Conservation (phyloP, 768 basidiomycete genomes). For the Terana coerulea region DNA sequence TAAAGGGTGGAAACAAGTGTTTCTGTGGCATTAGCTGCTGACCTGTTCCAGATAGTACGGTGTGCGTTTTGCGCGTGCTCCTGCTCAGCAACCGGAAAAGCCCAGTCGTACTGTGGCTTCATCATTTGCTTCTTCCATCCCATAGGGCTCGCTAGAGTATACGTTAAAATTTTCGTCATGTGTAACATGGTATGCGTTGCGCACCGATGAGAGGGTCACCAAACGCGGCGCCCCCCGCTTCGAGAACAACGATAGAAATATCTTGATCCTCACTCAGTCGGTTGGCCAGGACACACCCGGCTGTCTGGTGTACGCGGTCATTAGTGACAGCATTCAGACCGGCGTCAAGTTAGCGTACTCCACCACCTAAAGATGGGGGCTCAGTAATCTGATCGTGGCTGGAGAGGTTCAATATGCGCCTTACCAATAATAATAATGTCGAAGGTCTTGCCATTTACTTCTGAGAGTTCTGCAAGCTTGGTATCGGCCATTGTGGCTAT, state of each 20-base stretch:
- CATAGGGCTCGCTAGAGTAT: not conserved
- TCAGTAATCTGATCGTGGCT: no score
- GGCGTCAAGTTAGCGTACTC: no score
- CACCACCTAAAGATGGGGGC: not conserved
- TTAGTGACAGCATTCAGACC: not conserved
- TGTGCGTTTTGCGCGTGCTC: not conserved
- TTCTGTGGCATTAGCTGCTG: not conserved
- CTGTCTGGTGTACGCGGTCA: not conserved
- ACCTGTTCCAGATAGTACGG: not conserved
- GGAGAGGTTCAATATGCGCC: no score
- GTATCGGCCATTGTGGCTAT: no score
- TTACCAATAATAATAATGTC: slow-evolving; percentile 1
- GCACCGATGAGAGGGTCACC: slow-evolving; percentile 3
- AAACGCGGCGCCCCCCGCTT: slow-evolving; percentile 22
- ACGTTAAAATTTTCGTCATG: no score
- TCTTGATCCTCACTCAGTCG: slow-evolving; percentile 5
- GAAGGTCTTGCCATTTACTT: not conserved
- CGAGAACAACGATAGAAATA: slow-evolving; percentile 23
- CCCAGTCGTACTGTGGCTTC: slow-evolving; percentile 8
- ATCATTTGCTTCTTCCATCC: no score
- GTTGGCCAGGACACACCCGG: slow-evolving; percentile 7
- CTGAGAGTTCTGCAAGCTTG: not conserved
- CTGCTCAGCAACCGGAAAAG: not conserved
- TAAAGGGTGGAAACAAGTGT: not conserved
- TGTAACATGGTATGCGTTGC: no score